These are phyloP conservation scores for Diatrype stigma DNA, from an alignment of 2,329 filamentous ascomycete species.

Conservation along the genomic window DNA sequence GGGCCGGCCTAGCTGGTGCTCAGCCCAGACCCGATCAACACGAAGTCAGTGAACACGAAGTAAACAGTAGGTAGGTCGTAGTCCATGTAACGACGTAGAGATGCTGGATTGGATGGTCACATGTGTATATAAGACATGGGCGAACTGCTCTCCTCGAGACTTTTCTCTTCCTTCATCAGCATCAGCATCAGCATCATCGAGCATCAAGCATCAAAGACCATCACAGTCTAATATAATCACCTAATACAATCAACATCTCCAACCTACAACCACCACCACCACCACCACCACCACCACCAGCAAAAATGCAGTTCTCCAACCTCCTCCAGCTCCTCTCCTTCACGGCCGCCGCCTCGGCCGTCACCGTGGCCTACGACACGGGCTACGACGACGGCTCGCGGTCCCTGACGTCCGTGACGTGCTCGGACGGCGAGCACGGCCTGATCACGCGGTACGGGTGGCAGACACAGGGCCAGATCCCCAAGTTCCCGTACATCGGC, in stretches of 20 bases:
- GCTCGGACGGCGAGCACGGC: slow-evolving; percentile 65
- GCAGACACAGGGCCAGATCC: slow-evolving; percentile 48
- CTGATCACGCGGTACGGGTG: slow-evolving; percentile 60
- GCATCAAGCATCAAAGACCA: no score
- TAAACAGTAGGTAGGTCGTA: no score
- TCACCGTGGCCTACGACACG: slow-evolving; percentile 63
- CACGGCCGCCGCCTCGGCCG: slow-evolving; percentile 21
- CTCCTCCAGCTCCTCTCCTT: slow-evolving; percentile 24
- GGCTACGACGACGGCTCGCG: slow-evolving; percentile 62
- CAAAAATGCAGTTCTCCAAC: slow-evolving; percentile 28
- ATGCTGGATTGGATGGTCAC: neutral
- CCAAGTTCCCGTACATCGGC: slow-evolving; percentile 51
- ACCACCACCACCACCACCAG: neutral
- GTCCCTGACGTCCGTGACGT: slow-evolving; percentile 54
- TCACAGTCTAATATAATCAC: neutral
- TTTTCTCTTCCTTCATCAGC: neutral
- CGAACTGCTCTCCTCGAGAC: neutral
- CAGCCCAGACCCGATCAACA: no score
- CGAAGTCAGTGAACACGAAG: neutral
- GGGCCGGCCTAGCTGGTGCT: no score
- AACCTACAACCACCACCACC: neutral
- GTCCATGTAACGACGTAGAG: neutral
- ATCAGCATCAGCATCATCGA: neutral
- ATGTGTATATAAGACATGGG: neutral
- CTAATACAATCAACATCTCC: neutral